Percentiles rank a stretch among this genome's conserved stretches.
phyloP scores from a whole-genome alignment of 2,329 filamentous ascomycete genomes.

The Fusarium chuoi region DNA sequence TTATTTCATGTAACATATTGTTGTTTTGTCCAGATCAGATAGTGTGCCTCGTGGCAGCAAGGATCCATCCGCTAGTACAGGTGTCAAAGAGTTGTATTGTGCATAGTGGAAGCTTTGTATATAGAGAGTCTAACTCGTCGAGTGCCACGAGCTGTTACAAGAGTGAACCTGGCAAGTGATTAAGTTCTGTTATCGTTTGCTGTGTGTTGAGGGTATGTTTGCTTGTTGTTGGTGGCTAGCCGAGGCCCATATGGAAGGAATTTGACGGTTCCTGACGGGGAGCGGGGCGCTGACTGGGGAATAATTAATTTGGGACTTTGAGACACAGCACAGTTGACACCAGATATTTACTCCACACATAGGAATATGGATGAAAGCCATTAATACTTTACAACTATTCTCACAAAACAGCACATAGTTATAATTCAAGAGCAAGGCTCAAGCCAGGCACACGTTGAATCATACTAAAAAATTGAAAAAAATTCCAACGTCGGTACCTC shows the following conservation, averaged over 20 bases:
- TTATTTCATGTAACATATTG: conserved; percentile 42
- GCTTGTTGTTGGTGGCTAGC: background rate
- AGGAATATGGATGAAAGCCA: background rate
- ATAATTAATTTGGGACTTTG: background rate
- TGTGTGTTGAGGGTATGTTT: background rate
- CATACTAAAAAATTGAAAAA: background rate
- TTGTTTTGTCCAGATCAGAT: conserved; percentile 41
- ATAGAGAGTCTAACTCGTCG: conserved; percentile 31
- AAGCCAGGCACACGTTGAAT: background rate
- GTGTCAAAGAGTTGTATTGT: conserved; percentile 7
- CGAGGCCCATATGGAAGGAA: conserved; percentile 21
- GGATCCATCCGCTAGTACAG: conserved; percentile 8
- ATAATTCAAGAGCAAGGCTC: background rate
- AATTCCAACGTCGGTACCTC: background rate
- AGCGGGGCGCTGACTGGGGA: background rate
- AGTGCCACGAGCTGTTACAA: background rate
- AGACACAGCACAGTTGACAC: background rate
- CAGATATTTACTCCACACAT: background rate
- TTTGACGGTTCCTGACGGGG: background rate
- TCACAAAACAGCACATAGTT: background rate
- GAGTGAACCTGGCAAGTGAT: background rate
- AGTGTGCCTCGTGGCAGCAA: conserved; percentile 38
- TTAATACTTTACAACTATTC: background rate
- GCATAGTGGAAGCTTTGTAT: conserved; percentile 36
- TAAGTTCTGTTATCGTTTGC: background rate